These are phyloP conservation scores for Clonostachys sp. DNA, from an alignment of 2,329 filamentous ascomycete genomes.

Conservation along the genomic window DNA sequence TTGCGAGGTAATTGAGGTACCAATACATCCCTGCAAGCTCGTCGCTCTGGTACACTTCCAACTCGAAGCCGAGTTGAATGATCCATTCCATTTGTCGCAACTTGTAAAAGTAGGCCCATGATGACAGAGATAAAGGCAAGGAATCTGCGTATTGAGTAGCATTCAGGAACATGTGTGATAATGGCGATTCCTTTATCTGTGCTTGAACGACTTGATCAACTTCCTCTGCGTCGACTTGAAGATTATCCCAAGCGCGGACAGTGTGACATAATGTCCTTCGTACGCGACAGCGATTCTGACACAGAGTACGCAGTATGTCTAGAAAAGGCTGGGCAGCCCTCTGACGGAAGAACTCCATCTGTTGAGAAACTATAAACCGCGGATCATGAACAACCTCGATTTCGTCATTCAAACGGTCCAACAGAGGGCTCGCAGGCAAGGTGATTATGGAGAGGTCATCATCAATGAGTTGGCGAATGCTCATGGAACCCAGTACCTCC, in stretches of 20 bases:
- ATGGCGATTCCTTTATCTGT: slow-evolving; percentile 46
- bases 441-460: slow-evolving; percentile 77
- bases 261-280: slow-evolving; percentile 86
- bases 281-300: slow-evolving; percentile 85
- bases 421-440: slow-evolving; percentile 64
- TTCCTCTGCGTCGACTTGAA: slow-evolving; percentile 78
- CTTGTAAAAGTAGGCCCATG: slow-evolving; percentile 89
- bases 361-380: slow-evolving; percentile 65
- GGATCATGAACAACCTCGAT: slow-evolving; percentile 71
- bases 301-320: slow-evolving; percentile 78
- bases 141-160: background rate
- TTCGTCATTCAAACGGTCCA: slow-evolving; percentile 71
- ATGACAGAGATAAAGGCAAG: slow-evolving; percentile 59
- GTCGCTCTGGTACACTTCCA: slow-evolving; percentile 81
- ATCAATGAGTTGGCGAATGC: slow-evolving; percentile 71
- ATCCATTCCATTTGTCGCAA: slow-evolving; percentile 83
- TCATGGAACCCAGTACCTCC: slow-evolving; percentile 61
- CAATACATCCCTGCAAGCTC: slow-evolving; percentile 89
- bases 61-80: slow-evolving; percentile 88
- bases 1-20: slow-evolving; percentile 73
- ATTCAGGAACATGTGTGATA: slow-evolving; percentile 18
- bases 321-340: slow-evolving; percentile 67
- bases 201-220: slow-evolving; percentile 64
- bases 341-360: slow-evolving; percentile 67
- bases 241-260: slow-evolving; percentile 75